Evolutionary conservation across 768 basidiomycete genomes (phyloP), one percentile per base, ranked within the genome.

Genomic region (Wakefieldia striispora): DNA sequence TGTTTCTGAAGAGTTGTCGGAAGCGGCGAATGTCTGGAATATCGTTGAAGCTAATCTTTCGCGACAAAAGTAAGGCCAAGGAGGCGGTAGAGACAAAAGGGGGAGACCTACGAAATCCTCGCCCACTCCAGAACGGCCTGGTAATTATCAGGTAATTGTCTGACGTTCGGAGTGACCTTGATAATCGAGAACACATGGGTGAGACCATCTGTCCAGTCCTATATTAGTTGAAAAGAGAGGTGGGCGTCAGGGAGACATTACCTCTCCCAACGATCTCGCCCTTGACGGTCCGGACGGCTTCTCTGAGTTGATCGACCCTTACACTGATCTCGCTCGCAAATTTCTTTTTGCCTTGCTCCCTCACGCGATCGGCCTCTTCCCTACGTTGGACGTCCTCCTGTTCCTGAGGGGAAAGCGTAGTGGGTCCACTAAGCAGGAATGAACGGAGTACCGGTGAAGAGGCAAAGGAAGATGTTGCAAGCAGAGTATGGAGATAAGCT

Each of bases 101-200:
- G 35, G 41, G 40, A 39, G 35, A 77, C 93, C 63, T 51, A 95
- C 93, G 95, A 95, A 63, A 97, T 97, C 47, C 95, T 75, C 6
- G 89, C 97, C 95, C 97, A 99, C 68, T 98, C 95, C 7, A 95
- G 64, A 40, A 97, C 92, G 35, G 93, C 89, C 56, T 82, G 77
- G 61, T 94, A 97, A 53, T 95, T 91, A 7, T 73, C 65, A 6
- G 97, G 95, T 38, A 99, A 70, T 61, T 84, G 80, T 49, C 80
- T 76, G 9, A 95, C 83, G 49, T 84, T 74, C 8, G 88, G 81
- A 4, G 88, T 95, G 35, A 80, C 69, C 69, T 91, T 88, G 65
- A 99, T 88, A 6, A 86, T 87, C 11, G 82, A 81, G 62, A 99
- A 99, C n/a, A 98, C 77, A 48, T 80, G 81, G 21, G 83, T 88